These are phyloP conservation scores for Lojkania enalia DNA, from an alignment of 2,329 filamentous ascomycete species.

Conservation along the genomic window DNA sequence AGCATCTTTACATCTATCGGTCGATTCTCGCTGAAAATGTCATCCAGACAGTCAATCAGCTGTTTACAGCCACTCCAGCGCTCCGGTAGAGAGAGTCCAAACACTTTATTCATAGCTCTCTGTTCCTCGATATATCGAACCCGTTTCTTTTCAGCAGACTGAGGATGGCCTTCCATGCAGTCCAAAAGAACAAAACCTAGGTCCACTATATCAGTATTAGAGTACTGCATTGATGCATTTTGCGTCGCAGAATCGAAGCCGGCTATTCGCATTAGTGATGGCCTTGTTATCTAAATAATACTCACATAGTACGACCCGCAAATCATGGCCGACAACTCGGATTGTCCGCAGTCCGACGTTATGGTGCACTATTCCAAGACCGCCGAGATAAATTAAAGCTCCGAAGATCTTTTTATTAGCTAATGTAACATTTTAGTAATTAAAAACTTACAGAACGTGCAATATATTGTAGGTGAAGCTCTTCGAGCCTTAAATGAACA, in stretches of 20 bases:
- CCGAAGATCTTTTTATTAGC: constrained; percentile 11
- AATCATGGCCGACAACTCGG: constrained; percentile 8
- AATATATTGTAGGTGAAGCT: constrained; percentile 12
- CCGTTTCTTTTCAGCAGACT: constrained; percentile 1
- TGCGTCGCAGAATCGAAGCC: constrained; percentile 9
- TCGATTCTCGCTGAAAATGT: constrained; percentile 14
- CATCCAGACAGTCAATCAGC: constrained; percentile 19
- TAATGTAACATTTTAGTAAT: neutral
- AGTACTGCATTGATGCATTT: neutral
- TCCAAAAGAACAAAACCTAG: constrained; percentile 19
- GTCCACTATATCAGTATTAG: constrained; percentile 10
- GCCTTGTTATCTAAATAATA: neutral
- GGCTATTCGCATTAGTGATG: constrained; percentile 3
- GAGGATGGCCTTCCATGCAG: constrained; percentile 17
- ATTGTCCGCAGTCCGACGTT: constrained; percentile 5
- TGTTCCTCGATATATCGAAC: constrained; percentile 12
- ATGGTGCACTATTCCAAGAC: constrained; percentile 6
- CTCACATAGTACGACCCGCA: constrained; percentile 12
- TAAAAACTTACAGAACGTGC: constrained; percentile 12
- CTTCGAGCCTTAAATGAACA: constrained; percentile 12
- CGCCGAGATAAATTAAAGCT: constrained; percentile 5
- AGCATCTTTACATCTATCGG: neutral
- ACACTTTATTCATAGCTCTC: constrained; percentile 14
- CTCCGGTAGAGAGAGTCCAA: constrained; percentile 12
- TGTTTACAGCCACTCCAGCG: constrained; percentile 19